A percentile compares a stretch with the other conserved stretches of the same genome.
phyloP scores from a whole-genome alignment of 2,329 filamentous ascomycete genomes.

The Botrytis sinoallii region DNA sequence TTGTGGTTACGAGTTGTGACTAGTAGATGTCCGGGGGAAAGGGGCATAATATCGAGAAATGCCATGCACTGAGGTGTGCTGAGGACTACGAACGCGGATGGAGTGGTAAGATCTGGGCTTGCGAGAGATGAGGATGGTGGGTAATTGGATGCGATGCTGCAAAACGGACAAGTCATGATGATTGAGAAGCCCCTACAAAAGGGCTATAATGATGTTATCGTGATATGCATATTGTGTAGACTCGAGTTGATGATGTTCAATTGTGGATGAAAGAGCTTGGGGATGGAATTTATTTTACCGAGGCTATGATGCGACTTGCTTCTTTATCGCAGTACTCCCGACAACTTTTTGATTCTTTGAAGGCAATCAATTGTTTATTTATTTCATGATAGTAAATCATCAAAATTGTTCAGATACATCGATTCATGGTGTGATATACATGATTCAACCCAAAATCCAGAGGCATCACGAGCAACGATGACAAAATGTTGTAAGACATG shows the following conservation, averaged over 20 bases:
- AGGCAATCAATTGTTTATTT: not conserved
- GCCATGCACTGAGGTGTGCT: conserved; percentile 75
- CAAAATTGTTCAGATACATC: not conserved
- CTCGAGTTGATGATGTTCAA: not conserved
- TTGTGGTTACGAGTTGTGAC: conserved; percentile 76
- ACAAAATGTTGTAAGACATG: not conserved
- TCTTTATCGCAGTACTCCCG: not conserved
- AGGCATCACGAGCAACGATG: not conserved
- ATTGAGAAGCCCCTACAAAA: conserved; percentile 10
- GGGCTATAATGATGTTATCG: conserved; percentile 21
- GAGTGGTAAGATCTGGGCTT: conserved; percentile 39
- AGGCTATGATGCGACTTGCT: conserved; percentile 9
- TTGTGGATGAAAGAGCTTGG: conserved; percentile 11
- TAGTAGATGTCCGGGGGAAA: conserved; percentile 78
- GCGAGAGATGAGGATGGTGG: conserved; percentile 44
- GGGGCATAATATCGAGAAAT: conserved; percentile 90
- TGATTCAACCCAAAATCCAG: not conserved
- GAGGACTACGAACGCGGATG: conserved; percentile 61
- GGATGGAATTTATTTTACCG: conserved; percentile 12
- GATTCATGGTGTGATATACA: not conserved
- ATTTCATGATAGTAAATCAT: not conserved
- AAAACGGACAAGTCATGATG: conserved; percentile 54
- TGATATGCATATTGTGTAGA: conserved; percentile 22
- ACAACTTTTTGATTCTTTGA: not conserved
- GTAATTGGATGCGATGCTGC: conserved; percentile 53